Evolutionary conservation across 768 basidiomycete species (phyloP), one percentile per base, ranked within the genome.

Genomic region (Tricholoma hemisulphureum): DNA sequence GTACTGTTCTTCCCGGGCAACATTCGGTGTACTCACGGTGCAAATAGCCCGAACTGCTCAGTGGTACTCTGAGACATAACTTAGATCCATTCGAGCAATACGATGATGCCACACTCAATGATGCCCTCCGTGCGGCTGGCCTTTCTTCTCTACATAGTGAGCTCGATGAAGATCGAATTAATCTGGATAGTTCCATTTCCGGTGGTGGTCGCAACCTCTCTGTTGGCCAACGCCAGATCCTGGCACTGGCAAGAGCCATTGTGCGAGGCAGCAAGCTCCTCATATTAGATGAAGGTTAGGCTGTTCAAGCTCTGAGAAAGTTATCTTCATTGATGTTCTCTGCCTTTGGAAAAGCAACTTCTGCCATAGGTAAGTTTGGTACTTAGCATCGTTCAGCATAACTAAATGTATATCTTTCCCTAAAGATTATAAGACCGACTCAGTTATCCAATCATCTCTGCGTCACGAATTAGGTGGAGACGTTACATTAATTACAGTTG

Each of bases 211-310:
- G 78, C 18, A 92, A 92, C 66, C 82, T 92, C 60, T 88, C 87
- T 1, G 85, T 88, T 41, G 91, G 91, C 21, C 89, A 92, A 64
- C 71, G 89, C 9, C 90, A 92, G 63, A 78, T 88, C 48, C 77
- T 88, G 48, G 85, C 85, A 8, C 76, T 88, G 66, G 85, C 86
- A 4, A 74, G 86, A 32, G 86, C 86, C 2, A 77, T 87, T 59
- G 72, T 87, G 10, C 75, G 83, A 29, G 77, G 80, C 43, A 86
- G 81, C 70, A 79, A 83, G 45, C 73, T 88, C 29, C 78, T 88
- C 48, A 82, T 88, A 41, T 70, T 87, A 35, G 85, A 85, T 65
- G 86, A 86, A 71, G 85, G 84, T 69, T 71, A 70, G 62, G 67
- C 24, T 71, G 65, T 77, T 75, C 58, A 41, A 59, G 23, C 6